These are phyloP conservation scores for Mycena vitilis DNA, from an alignment of 768 basidiomycete species.

Conservation along the genomic window DNA sequence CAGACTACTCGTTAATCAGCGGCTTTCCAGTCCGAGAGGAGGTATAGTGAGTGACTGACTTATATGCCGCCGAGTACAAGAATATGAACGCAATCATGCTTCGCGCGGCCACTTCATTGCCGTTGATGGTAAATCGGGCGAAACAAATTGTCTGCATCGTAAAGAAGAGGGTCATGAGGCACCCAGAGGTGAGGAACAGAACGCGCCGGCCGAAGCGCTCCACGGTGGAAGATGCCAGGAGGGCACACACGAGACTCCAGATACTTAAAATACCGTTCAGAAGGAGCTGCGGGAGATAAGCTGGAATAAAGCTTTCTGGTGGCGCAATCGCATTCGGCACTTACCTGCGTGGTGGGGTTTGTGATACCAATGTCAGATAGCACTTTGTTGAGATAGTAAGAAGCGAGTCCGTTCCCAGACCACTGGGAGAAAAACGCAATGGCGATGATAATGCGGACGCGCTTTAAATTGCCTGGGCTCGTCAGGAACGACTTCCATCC, in stretches of 20 bases:
- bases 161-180: constrained; percentile 76
- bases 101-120: constrained; percentile 65
- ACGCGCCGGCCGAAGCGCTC: constrained; percentile 76
- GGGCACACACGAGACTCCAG: constrained; percentile 79
- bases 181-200: constrained; percentile 71
- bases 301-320: too few species aligned
- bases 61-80: constrained; percentile 82
- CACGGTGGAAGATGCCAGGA: constrained; percentile 66
- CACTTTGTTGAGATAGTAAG: constrained; percentile 83
- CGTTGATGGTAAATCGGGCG: constrained; percentile 55
- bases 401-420: constrained; percentile 88
- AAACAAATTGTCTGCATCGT: constrained; percentile 76
- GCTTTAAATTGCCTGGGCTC: constrained; percentile 78
- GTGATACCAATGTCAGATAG: constrained; percentile 78
- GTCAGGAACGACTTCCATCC: constrained; percentile 77
- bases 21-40: not conserved
- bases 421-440: constrained; percentile 88
- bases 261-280: constrained; percentile 89
- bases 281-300: constrained; percentile 64
- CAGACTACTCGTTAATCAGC: constrained; percentile 52
- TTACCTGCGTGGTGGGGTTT: constrained; percentile 60
- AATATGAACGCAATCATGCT: constrained; percentile 89
- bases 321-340: not conserved
- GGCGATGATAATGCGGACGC: constrained; percentile 80
- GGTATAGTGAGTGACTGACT: constrained; percentile 48